Evolutionary conservation across 73 alveolate genomes (phyloP).

Genomic region (Stentor coeruleus): DNA sequence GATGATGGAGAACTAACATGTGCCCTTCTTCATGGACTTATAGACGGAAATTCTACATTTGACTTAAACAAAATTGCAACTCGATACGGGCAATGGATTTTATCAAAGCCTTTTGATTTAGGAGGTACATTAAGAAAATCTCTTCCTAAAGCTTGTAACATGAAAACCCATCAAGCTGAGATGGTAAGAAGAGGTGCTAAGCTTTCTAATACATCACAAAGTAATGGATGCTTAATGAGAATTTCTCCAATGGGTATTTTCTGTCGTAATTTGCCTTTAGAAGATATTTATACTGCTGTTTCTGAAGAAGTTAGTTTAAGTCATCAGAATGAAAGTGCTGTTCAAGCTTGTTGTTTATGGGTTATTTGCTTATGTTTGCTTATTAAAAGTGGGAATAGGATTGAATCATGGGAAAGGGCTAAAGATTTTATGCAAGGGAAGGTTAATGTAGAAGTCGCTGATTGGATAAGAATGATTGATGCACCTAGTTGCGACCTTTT

Average conservation of each 20-base stretch:
- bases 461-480: constrained; percentile 25
- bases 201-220: constrained; percentile 30
- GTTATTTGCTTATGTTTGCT: constrained; percentile 29
- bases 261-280: constrained; percentile 27
- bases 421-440: constrained; percentile 13
- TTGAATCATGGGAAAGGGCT: not conserved
- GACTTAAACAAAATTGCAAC: constrained; percentile 44
- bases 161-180: constrained; percentile 11
- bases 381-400: constrained; percentile 26
- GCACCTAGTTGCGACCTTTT: not conserved
- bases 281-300: constrained; percentile 35
- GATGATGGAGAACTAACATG: constrained; percentile 79
- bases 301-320: constrained; percentile 28
- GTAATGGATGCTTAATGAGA: constrained; percentile 67
- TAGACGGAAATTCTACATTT: constrained; percentile 35
- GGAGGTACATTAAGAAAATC: constrained; percentile 58
- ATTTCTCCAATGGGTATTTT: constrained; percentile 58
- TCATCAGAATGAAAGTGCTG: constrained; percentile 34
- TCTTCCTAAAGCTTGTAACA: constrained; percentile 28
- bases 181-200: constrained; percentile 23
- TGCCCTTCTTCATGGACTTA: constrained; percentile 47
- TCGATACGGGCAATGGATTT: constrained; percentile 53
- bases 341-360: constrained; percentile 24
- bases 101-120: constrained; percentile 66
- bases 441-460: not conserved